These are phyloP conservation scores for Angophora floribunda DNA, from an alignment of 345 rosid genomes.

Conservation along the genomic window DNA sequence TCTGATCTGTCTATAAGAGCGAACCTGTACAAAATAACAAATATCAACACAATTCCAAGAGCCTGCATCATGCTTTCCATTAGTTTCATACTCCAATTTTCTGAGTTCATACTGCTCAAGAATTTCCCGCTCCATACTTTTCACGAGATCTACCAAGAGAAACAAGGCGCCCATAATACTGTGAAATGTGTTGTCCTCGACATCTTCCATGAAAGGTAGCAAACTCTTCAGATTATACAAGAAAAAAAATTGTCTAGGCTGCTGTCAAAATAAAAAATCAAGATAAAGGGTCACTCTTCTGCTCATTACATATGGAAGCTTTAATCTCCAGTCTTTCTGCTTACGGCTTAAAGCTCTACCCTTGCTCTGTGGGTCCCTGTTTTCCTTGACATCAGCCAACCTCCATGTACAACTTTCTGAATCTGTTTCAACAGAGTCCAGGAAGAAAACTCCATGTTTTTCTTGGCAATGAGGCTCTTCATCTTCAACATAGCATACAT, in stretches of 20 bases:
- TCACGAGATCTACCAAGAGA: not conserved
- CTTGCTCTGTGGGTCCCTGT: constrained; percentile 66
- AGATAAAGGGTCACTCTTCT: constrained; percentile 50
- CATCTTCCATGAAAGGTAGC: not conserved
- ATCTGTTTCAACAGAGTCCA: constrained; percentile 53
- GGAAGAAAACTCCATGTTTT: constrained; percentile 45
- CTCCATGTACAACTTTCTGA: constrained; percentile 65
- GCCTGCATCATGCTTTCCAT: not conserved
- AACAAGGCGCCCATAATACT: not conserved
- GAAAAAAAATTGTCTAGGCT: not conserved
- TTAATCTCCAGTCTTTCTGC: constrained; percentile 70
- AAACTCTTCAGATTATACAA: not conserved
- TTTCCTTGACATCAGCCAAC: constrained; percentile 78
- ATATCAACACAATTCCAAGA: not conserved
- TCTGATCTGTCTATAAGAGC: not conserved
- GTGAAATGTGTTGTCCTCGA: not conserved
- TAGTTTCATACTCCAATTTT: not conserved
- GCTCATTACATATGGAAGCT: constrained; percentile 38
- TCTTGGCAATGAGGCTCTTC: constrained; percentile 18
- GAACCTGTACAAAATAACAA: not conserved
- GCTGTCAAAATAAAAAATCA: constrained; percentile 18
- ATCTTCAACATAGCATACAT: constrained; percentile 47
- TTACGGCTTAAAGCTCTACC: constrained; percentile 76
- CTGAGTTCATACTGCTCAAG: not conserved
- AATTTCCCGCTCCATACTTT: not conserved